Evolutionary conservation across 2,329 filamentous ascomycete species (phyloP), one percentile per base, ranked within the genome.

Genomic region (Clonostachys rosea): DNA sequence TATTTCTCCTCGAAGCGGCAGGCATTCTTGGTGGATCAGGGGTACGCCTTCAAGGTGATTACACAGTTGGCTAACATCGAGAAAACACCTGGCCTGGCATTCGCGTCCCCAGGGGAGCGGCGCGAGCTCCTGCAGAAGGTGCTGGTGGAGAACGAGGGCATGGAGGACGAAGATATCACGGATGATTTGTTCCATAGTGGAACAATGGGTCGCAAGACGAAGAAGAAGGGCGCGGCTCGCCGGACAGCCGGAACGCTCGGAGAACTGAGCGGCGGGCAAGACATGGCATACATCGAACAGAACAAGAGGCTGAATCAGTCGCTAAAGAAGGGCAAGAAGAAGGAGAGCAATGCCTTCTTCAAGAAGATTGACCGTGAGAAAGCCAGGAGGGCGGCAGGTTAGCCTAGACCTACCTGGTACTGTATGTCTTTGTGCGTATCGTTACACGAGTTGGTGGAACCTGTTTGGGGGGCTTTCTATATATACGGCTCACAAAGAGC

Each of bases 41-140:
- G 94, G 10, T 99, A 99, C 63, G 92, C 94, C 0, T 99, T 99
- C 78, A 97, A 97, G 64, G 92, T 97, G 52, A 99, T 99, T 63
- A 99, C 94, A 0, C 90, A 95, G 60, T 77, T 99, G 8, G 86
- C 91, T 59, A 94, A 92, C 44, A 90, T 99, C 53, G 89, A 96
- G 50, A 81, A 89, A 49, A 86, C 92, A 46, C 84, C 87, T 0
- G 84, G 84, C 1, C 78, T 99, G 2, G 87, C 86, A 3, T 97
- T 95, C 62, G 81, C 81, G 3, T 89, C 89, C 2, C 79, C 90
- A 0, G 74, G 81, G 7, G 91, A 96, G 59, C 84, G 91, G 5
- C 85, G 90, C 42, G 91, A 96, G 64, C 77, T 97, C 24, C 77
- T 99, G 2, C 86, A 91, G 55, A 89, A 95, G 57, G 90, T 97